A percentile compares a stretch with the other conserved stretches of the same genome.
Conservation (phyloP, 108 stramenopile species). For the Epipyxis sp. region DNA sequence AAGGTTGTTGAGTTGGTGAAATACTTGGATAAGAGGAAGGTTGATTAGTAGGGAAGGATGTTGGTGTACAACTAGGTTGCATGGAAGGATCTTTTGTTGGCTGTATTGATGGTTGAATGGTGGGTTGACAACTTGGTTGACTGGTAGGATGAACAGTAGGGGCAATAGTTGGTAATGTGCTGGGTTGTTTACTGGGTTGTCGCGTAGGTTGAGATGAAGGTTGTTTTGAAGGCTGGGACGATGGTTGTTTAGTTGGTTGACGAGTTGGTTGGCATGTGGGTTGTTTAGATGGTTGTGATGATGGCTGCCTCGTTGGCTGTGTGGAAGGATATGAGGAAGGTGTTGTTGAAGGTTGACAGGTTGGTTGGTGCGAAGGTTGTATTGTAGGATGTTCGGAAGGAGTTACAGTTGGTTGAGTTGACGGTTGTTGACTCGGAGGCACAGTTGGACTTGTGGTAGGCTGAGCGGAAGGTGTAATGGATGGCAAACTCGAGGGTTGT, state of each 20-base stretch:
- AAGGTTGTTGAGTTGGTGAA: slow-evolving; percentile 4
- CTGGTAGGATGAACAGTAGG: slow-evolving; percentile 7
- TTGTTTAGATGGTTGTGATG: background rate
- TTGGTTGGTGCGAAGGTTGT: background rate
- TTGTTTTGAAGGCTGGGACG: background rate
- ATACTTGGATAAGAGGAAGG: slow-evolving; percentile 6
- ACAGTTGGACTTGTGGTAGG: background rate
- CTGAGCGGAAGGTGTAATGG: background rate
- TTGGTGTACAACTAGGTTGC: background rate
- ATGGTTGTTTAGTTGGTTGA: background rate
- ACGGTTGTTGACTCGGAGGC: slow-evolving; percentile 13
- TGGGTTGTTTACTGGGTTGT: background rate
- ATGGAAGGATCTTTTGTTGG: background rate
- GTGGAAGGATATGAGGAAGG: background rate
- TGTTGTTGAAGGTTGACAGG: background rate
- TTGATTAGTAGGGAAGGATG: background rate
- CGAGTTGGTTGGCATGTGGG: background rate
- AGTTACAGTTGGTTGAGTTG: background rate
- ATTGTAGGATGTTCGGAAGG: background rate
- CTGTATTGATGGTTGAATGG: slow-evolving; percentile 2
- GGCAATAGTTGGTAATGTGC: slow-evolving; percentile 2
- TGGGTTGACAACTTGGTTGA: slow-evolving; percentile 18
- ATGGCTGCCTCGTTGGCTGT: background rate
- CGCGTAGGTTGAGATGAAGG: background rate
- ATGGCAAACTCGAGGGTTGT: background rate